phyloP scores from a whole-genome alignment of 108 stramenopile species.

The Nannochloropsis gaditana region DNA sequence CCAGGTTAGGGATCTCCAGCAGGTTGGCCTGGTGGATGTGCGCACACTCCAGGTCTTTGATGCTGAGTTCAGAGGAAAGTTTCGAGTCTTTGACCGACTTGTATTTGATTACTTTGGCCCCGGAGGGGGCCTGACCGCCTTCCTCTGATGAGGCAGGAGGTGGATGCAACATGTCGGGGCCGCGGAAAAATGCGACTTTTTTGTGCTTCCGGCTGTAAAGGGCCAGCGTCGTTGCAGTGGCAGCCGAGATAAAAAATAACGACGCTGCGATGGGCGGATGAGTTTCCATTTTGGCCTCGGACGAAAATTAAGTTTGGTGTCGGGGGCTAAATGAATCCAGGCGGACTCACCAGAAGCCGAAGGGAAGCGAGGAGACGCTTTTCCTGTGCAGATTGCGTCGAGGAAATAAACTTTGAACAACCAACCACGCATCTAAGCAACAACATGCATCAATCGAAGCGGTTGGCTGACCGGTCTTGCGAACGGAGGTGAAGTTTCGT shows the following conservation, averaged over 20 bases:
- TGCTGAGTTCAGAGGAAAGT: neutral
- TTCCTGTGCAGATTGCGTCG: too few species aligned
- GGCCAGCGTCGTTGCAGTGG: neutral
- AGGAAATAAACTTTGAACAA: too few species aligned
- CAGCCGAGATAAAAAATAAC: neutral
- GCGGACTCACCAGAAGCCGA: too few species aligned
- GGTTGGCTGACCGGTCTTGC: too few species aligned
- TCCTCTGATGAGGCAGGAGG: neutral
- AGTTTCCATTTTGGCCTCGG: too few species aligned
- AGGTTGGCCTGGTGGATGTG: constrained; percentile 15
- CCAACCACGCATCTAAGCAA: too few species aligned
- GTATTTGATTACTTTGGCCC: neutral
- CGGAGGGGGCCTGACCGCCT: neutral
- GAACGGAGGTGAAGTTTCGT: too few species aligned
- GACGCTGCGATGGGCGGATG: neutral
- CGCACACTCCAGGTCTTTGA: constrained; percentile 15
- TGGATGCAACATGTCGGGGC: neutral
- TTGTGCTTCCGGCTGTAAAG: constrained; percentile 13
- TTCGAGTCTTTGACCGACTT: neutral
- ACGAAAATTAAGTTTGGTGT: too few species aligned
- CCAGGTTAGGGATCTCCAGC: constrained; percentile 8
- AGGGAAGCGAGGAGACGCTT: too few species aligned
- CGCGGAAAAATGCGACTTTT: neutral
- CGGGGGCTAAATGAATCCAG: too few species aligned
- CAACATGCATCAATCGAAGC: too few species aligned